Conservation (phyloP, 768 basidiomycete species). For the Serendipita sp. region DNA sequence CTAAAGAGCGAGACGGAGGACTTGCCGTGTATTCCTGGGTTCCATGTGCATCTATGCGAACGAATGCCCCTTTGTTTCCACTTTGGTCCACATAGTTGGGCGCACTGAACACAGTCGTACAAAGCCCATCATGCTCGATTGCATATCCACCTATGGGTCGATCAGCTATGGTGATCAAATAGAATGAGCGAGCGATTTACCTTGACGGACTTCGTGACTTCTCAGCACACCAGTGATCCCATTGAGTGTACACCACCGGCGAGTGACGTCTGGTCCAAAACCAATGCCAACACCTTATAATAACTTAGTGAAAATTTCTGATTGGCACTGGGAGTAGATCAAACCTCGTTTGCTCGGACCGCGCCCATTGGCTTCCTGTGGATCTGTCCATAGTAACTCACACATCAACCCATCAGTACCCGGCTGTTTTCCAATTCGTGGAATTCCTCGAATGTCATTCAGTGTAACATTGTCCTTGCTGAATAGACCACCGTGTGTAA, state of each 20-base stretch:
- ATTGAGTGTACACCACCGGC: slow-evolving; percentile 75
- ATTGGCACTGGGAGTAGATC: slow-evolving; percentile 6
- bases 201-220: slow-evolving; percentile 92
- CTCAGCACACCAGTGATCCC: slow-evolving; percentile 78
- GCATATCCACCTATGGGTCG: slow-evolving; percentile 48
- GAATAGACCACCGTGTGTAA: slow-evolving; percentile 93
- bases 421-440: slow-evolving; percentile 77
- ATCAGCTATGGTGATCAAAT: neutral
- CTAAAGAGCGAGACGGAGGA: neutral
- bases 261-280: slow-evolving; percentile 91
- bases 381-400: slow-evolving; percentile 91
- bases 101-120: slow-evolving; percentile 89
- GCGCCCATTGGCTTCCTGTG: slow-evolving; percentile 72
- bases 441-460: slow-evolving; percentile 79
- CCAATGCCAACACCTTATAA: slow-evolving; percentile 83
- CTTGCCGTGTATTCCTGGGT: slow-evolving; percentile 40
- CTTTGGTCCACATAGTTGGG: slow-evolving; percentile 90
- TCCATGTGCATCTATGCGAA: slow-evolving; percentile 68
- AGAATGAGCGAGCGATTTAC: slow-evolving; percentile 20
- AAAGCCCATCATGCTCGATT: slow-evolving; percentile 85
- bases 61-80: slow-evolving; percentile 85
- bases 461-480: slow-evolving; percentile 90
- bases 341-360: slow-evolving; percentile 82
- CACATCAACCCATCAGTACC: slow-evolving; percentile 85
- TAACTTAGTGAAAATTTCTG: slow-evolving; percentile 12